phyloP scores from a whole-genome alignment of 768 basidiomycete genomes.

The Podaxis carcinomalis region DNA sequence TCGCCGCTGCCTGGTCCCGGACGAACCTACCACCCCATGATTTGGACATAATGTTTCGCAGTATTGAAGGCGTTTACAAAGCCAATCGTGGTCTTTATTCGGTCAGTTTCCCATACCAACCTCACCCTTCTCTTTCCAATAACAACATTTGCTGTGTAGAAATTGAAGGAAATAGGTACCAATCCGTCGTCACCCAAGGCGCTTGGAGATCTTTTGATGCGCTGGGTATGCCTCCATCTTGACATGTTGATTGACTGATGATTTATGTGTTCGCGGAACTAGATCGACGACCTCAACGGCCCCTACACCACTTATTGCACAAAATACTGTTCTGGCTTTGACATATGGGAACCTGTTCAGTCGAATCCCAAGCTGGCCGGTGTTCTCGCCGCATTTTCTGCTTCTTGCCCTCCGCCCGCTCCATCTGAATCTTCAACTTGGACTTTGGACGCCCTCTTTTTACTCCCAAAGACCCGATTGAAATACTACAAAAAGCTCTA shows the following conservation, averaged over 20 bases:
- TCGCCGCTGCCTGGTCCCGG: constrained; percentile 97
- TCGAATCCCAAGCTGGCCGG: constrained; percentile 67
- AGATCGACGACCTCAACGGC: constrained; percentile 90
- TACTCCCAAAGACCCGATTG: constrained; percentile 78
- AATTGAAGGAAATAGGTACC: constrained; percentile 90
- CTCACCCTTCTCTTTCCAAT: constrained; percentile 4
- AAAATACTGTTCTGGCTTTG: constrained; percentile 74
- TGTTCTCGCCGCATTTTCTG: constrained; percentile 69
- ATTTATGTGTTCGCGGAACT: constrained; percentile 17
- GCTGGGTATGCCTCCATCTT: constrained; percentile 68
- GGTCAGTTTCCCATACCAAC: constrained; percentile 32
- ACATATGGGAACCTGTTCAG: constrained; percentile 76
- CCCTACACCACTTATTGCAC: constrained; percentile 82
- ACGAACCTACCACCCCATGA: constrained; percentile 90
- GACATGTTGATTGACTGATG: not conserved
- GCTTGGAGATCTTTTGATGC: constrained; percentile 92
- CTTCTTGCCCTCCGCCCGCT: constrained; percentile 53
- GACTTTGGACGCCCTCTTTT: constrained; percentile 86
- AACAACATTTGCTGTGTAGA: constrained; percentile 41
- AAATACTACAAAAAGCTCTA: constrained; percentile 94
- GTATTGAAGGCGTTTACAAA: constrained; percentile 89
- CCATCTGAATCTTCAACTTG: constrained; percentile 48
- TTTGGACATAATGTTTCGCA: constrained; percentile 91
- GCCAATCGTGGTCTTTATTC: constrained; percentile 78
- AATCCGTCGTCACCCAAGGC: constrained; percentile 92